Conservation (phyloP, 1,284 basidiomycete species). For the Hortiboletus rubellus region DNA sequence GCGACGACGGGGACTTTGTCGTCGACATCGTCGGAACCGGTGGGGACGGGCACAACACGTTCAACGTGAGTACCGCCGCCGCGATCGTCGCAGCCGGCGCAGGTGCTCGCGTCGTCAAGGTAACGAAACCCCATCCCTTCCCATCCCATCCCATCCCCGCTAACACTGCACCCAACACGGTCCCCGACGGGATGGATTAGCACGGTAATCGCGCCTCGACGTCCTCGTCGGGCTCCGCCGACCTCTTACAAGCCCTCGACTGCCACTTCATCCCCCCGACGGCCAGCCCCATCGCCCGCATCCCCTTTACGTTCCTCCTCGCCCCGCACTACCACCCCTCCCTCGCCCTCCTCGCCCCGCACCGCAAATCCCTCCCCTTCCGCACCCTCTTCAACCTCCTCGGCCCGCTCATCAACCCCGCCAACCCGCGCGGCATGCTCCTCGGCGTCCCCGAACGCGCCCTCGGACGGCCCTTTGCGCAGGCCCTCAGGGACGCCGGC, state of each 20-base stretch:
- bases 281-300: constrained; percentile 54
- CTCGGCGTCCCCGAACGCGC: constrained; percentile 86
- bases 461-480: constrained; percentile 85
- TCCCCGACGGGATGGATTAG: constrained; percentile 30
- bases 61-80: constrained; percentile 97
- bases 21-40: constrained; percentile 73
- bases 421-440: constrained; percentile 82
- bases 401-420: constrained; percentile 94
- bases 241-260: constrained; percentile 84
- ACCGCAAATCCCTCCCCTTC: constrained; percentile 87
- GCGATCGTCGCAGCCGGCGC: constrained; percentile 94
- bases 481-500: constrained; percentile 66
- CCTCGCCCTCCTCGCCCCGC: constrained; percentile 81
- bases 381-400: constrained; percentile 97
- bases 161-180: constrained; percentile 31
- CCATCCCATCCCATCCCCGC: not conserved
- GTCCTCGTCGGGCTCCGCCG: constrained; percentile 93
- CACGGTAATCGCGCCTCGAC: constrained; percentile 95
- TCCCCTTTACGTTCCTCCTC: constrained; percentile 92
- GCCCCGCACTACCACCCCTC: constrained; percentile 93
- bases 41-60: constrained; percentile 97
- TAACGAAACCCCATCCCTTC: constrained; percentile 38
- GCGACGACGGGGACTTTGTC: constrained; percentile 60
- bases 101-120: constrained; percentile 92
- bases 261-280: constrained; percentile 76